Evolutionary conservation across 2,329 filamentous ascomycete species (phyloP), one percentile per base, ranked within the genome.

Genomic region (Tolypocladium paradoxum): DNA sequence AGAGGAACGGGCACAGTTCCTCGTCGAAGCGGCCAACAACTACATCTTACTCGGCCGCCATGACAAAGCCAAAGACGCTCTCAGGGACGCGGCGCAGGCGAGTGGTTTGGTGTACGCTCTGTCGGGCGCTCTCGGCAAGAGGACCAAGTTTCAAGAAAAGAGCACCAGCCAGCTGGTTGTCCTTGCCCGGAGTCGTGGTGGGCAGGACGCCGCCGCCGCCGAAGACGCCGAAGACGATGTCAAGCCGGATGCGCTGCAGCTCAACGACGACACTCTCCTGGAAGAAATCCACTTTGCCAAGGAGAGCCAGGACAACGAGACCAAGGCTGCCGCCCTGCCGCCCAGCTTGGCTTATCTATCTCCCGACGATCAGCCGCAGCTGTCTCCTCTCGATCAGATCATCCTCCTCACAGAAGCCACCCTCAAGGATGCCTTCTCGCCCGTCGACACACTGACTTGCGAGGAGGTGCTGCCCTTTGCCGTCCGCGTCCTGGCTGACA

Each of bases 401-500:
- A 92, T 95, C 29, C 76, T 99, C 9, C 79, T 99, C 1, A 90
- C 90, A 0, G 92, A 95, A 51, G 83, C 83, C 0, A 95, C 90
- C 0, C 83, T 97, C 55, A 95, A 88, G 56, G 96, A 97, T 63
- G 90, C 88, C 0, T 87, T 84, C 57, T 86, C 90, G 0, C 90
- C 93, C 0, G 77, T 83, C 1, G 87, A 97, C 65, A 85, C 88
- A 0, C 75, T 99, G 1, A 97, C 91, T 0, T 80, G 90, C n/a
- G 91, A 97, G 70, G 90, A 97, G 65, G 92, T 95, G 5, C 71
- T 95, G 1, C 93, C 93, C 0, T 99, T 92, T 65, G 93, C 93
- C 0, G 86, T 85, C 2, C 83, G 93, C 40, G 93, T 97, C 0
- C 77, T 99, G 1, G 81, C 87, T 9, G 90, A 93, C 56, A 91